Evolutionary conservation across 2,329 filamentous ascomycete species (phyloP).

Genomic region (Hortaea werneckii): DNA sequence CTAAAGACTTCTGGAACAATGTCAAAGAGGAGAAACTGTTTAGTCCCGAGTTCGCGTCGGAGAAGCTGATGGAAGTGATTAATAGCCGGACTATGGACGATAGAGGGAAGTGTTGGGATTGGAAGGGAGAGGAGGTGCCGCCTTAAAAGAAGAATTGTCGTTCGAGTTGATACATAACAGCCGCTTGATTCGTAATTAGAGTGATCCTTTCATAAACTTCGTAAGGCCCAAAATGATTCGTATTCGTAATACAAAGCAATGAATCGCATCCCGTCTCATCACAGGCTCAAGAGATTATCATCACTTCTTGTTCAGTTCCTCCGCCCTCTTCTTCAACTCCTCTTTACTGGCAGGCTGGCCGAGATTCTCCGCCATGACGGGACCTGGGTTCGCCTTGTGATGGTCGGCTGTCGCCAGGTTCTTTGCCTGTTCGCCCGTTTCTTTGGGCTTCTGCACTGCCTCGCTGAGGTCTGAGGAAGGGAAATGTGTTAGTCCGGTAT

Average conservation of each 20-base stretch:
- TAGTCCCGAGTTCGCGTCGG: slow-evolving; percentile 54
- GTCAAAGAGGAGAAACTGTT: slow-evolving; percentile 56
- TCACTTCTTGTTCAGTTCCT: slow-evolving; percentile 36
- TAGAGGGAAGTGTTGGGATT: slow-evolving; percentile 59
- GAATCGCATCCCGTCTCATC: too few species aligned
- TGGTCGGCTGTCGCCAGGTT: slow-evolving; percentile 27
- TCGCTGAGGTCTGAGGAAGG: neutral
- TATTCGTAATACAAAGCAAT: too few species aligned
- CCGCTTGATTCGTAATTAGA: too few species aligned
- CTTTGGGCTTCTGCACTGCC: slow-evolving; percentile 1
- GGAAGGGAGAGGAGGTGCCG: slow-evolving; percentile 53
- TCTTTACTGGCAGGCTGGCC: slow-evolving; percentile 38
- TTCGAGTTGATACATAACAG: neutral
- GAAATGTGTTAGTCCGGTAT: neutral
- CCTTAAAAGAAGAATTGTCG: slow-evolving; percentile 31
- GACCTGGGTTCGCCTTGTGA: slow-evolving; percentile 35
- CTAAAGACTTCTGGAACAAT: slow-evolving; percentile 59
- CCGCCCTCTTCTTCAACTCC: slow-evolving; percentile 39
- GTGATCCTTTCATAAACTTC: too few species aligned
- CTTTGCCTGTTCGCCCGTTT: slow-evolving; percentile 8
- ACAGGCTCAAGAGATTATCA: too few species aligned
- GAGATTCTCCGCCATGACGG: slow-evolving; percentile 35
- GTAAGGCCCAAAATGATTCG: too few species aligned
- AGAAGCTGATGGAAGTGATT: slow-evolving; percentile 53
- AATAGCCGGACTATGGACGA: slow-evolving; percentile 37